Base-by-base conservation (phyloP, 768 basidiomycete genomes). In the Hysterangium stoloniferum region DNA sequence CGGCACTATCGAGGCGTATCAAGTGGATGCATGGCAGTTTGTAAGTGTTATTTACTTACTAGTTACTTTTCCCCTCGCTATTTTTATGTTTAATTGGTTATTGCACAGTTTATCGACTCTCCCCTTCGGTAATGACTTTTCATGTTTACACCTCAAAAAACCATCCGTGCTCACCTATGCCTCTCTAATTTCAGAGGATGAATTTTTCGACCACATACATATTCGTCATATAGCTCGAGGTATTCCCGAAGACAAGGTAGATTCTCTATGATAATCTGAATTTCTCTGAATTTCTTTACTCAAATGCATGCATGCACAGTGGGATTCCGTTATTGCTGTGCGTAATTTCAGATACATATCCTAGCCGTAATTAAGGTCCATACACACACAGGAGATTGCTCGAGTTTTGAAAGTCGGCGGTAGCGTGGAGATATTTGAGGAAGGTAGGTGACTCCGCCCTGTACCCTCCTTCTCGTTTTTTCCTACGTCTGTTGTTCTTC, bases 171-270 rank as follows among this genome's bases (percentile, higher is more conserved):
- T 45, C 35, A 46, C 43, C 3, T 28, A 29, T 37, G 25, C 15
- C 22, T 48, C n/a, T 17, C 13, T 56, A 87, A 85, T 62, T 65
- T 87, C 86, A 60, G 84, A 87, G 11, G 86, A 88, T 49, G 85
- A 86, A 53, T 79, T 84, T 57, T 89, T 89, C 54, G 86, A 89
- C 63, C 79, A 84, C 61, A 78, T 89, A n/a, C 87, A 83, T 57
- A 76, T 89, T 44, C 73, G 77, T 53, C 68, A 70, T 42, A 76
- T 87, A 52, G 77, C 84, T 1, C 72, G 72, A 57, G 84, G 77
- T 15, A 77, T 87, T 22, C 85, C 84, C 5, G 86, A 88, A 45
- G 48, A 62, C 48, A 82, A 80, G 69, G 83, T 84, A 41, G 25
- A 67, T 59, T 19, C n/a, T 35, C 29, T 8, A 32, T 42, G 20